Evolutionary conservation across 176 grass and related monocot species (phyloP), one percentile per base, ranked within the genome.

Genomic region (Tillandsia fasciculata): DNA sequence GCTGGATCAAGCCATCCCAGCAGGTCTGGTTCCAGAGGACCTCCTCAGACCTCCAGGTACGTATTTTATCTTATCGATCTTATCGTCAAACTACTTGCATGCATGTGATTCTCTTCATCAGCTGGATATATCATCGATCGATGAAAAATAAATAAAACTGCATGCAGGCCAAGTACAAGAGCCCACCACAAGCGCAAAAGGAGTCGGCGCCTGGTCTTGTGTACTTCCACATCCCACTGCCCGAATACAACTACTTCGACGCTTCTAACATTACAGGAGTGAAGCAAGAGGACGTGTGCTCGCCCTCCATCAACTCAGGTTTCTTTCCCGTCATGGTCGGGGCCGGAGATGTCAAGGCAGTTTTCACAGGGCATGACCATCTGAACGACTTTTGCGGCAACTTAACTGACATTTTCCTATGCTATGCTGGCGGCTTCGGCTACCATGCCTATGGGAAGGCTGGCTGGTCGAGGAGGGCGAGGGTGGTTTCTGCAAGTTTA

Each of bases 381-480:
- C 0, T 90, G 2, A 97, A 97, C 52, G 93, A 97, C 52, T 97
- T 97, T 54, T 97, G 86, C 0, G 89, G 89, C 2, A 85, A 90
- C 67, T 75, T 96, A 20, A 87, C 27, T 57, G 81, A 76, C 23
- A 85, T 96, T 78, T 86, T 87, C 12, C 64, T 96, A 11, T 96
- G 93, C 64, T 96, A 96, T 64, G 86, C 89, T 48, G 93, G 93
- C 22, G 93, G 93, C 12, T 92, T 96, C 42, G 93, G 93, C n/a
- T 96, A 96, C 77, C 93, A 96, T 77, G 93, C 93, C 2, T 96
- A 92, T 49, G 93, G 93, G 42, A 85, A 92, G 76, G 89, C 93
- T 2, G 89, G 93, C 14, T 96, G 93, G 93, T 71, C 93, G 14
- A 92, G 93, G 69, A 92, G 93, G 74, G 81, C 89, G 8, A 92